These are phyloP conservation scores for Escovopsis sp. DNA, from an alignment of 2,329 filamentous ascomycete genomes.

Conservation along the genomic window DNA sequence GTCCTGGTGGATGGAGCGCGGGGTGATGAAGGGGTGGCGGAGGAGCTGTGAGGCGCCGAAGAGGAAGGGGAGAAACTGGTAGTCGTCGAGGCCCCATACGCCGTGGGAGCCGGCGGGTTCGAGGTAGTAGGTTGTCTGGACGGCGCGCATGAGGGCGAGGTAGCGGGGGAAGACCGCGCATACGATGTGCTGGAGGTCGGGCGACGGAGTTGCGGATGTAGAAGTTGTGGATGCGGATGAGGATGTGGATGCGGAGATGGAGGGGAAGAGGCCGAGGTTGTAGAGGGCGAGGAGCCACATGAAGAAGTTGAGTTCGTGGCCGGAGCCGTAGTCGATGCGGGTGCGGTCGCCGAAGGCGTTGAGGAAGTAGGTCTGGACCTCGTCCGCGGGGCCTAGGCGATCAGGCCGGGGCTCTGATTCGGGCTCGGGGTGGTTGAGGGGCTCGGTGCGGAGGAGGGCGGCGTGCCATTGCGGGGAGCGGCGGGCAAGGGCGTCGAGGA, in stretches of 20 bases:
- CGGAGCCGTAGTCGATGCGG: conserved; percentile 91
- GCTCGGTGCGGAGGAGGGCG: neutral
- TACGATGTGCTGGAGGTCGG: conserved; percentile 60
- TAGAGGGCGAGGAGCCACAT: conserved; percentile 94
- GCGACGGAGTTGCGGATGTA: conserved; percentile 15
- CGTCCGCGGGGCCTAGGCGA: conserved; percentile 40
- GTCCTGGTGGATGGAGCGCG: conserved; percentile 71
- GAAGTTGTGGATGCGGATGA: no score
- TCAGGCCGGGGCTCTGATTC: conserved; percentile 34
- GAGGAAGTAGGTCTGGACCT: conserved; percentile 65
- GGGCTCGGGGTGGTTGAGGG: no score
- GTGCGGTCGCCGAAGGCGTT: conserved; percentile 75
- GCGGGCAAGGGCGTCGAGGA: conserved; percentile 54
- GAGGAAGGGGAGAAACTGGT: conserved; percentile 91
- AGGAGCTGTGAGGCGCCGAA: conserved; percentile 86
- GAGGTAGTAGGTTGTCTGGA: conserved; percentile 89
- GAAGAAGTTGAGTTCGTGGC: conserved; percentile 93
- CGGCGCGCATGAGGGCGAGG: conserved; percentile 67
- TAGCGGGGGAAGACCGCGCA: conserved; percentile 72
- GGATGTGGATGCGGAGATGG: no score
- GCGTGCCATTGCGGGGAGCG: conserved; percentile 47
- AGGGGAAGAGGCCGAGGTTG: conserved; percentile 49
- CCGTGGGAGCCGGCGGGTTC: conserved; percentile 95
- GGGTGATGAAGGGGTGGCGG: conserved; percentile 68
- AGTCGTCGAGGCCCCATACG: conserved; percentile 95